Evolutionary conservation across 1,284 basidiomycete genomes (phyloP), one percentile per base, ranked within the genome.

Genomic region (Ustilago bromivora): DNA sequence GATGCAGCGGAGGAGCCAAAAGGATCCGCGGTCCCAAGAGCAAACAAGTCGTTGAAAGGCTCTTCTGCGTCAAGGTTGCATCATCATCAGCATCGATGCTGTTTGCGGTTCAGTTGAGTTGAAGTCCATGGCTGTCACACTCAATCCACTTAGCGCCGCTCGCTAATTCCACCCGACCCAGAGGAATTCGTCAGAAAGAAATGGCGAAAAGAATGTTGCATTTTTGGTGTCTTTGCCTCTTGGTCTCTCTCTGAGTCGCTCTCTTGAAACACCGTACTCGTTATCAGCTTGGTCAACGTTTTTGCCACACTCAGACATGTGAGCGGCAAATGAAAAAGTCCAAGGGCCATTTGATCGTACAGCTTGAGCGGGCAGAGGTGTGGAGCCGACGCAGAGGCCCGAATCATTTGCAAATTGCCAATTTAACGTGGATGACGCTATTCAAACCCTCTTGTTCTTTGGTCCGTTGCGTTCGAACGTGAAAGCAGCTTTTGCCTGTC

Each of bases 401-500:
- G 3, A 28, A 28, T 28, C 23, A 28, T 28, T 28, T 28, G 9
- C 23, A 49, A 35, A 35, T 43, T 46, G 57, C 46, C 56, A 19
- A 51, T 51, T 51, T 51, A 43, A 49, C 46, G 13, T 51, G 28
- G 49, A 49, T 58, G 43, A 58, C 35, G 57, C 57, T 28, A 49
- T 23, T 28, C 52, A 28, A 40, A 41, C 19, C 17, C 36, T 43
- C 28, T 11, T 11, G 11, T 28, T 9, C 38, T 31, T 19, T 38
- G 3, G n/a, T 11, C 23, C 36, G 49, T 12, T 36, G 12, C 8
- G 38, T 40, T 49, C 57, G 57, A 58, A 49, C 57, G 57, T 58
- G 57, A 58, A 58, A 58, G 23, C 28, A 31, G 10, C 23, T 28
- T 28, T 28, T 3, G 28, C 8, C 28, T 31, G 15, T 51, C 49